Evolutionary conservation across 176 grass and related monocot species (phyloP).

Genomic region (Oryza longistaminata): DNA sequence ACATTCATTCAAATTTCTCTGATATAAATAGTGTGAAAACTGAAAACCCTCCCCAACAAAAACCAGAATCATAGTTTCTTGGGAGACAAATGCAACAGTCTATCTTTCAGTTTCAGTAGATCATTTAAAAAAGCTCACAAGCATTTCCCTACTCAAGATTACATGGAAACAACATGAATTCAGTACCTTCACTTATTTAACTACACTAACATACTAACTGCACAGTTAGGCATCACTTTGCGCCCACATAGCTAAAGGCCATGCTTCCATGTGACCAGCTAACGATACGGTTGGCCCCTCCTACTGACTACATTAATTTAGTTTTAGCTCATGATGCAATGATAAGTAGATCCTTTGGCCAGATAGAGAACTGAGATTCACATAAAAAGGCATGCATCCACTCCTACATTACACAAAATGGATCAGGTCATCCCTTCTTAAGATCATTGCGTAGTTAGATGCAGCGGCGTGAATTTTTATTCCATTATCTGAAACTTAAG

Average conservation of each 20-base stretch:
- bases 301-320: neutral
- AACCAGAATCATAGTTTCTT: slow-evolving; percentile 6
- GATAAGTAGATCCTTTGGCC: slow-evolving; percentile 22
- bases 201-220: neutral
- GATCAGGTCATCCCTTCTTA: slow-evolving; percentile 19
- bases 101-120: slow-evolving; percentile 4
- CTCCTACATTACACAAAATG: slow-evolving; percentile 19
- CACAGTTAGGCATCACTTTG: neutral
- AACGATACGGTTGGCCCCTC: neutral
- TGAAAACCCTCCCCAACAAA: neutral
- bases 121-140: neutral
- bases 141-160: neutral
- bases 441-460: neutral
- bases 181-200: slow-evolving; percentile 6
- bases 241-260: neutral
- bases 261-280: slow-evolving; percentile 3
- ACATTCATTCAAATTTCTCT: slow-evolving; percentile 22
- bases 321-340: neutral
- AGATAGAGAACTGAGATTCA: neutral
- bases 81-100: neutral
- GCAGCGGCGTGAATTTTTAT: neutral
- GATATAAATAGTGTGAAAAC: neutral
- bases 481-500: neutral
- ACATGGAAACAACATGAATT: neutral
- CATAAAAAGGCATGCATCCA: slow-evolving; percentile 2